A percentile compares a stretch with the other conserved stretches of the same genome.
Evolutionary conservation across 345 rosid genomes (phyloP).

Genomic region (Eutrema heterophyllum): DNA sequence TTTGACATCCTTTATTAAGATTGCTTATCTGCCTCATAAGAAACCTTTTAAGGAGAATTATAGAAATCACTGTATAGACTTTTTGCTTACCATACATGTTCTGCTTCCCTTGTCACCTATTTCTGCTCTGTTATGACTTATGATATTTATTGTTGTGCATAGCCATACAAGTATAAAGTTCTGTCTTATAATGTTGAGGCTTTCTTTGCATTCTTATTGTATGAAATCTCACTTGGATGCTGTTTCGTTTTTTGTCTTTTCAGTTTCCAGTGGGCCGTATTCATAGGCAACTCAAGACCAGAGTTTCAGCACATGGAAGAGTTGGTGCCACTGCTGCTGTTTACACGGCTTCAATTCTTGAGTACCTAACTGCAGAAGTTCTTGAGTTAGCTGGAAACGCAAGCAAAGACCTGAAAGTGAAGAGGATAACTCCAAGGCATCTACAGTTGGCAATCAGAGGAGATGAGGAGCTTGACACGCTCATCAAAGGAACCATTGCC

Average conservation of each 20-base stretch:
- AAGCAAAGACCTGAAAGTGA: constrained; percentile 77
- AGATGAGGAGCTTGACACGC: constrained; percentile 63
- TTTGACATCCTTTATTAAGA: background rate
- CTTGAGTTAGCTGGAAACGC: constrained; percentile 76
- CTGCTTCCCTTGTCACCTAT: background rate
- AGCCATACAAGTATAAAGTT: background rate
- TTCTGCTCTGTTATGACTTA: background rate
- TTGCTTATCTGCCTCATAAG: background rate
- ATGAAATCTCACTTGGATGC: background rate
- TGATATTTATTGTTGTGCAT: background rate
- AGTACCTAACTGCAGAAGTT: constrained; percentile 75
- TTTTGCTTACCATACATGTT: background rate
- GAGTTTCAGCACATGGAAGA: constrained; percentile 58
- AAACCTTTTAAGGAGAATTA: background rate
- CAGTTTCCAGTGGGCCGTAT: constrained; percentile 81
- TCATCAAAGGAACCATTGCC: constrained; percentile 74
- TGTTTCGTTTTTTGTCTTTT: background rate
- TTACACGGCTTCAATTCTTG: constrained; percentile 68
- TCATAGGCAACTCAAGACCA: constrained; percentile 62
- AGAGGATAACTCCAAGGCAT: constrained; percentile 67
- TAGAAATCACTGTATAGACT: background rate
- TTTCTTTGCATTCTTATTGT: background rate
- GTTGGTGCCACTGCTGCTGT: constrained; percentile 91
- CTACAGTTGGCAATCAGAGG: constrained; percentile 59
- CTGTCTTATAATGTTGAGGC: background rate